Evolutionary conservation across 129 eudicot genomes (phyloP), one percentile per base, ranked within the genome.

Genomic region (Rutidosis leptorrhynchoides): DNA sequence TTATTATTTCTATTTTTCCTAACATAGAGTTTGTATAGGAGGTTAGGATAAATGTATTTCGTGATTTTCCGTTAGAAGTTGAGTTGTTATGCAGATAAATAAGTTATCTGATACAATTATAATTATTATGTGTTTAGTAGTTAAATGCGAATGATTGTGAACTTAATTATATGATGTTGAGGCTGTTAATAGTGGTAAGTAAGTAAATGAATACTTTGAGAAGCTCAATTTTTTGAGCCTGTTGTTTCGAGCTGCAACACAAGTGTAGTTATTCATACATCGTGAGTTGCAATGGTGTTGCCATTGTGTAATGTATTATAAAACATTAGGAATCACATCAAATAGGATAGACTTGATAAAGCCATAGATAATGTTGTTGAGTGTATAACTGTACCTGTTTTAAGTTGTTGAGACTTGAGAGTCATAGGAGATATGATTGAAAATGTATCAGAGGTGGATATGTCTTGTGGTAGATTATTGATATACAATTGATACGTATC

Each of bases 21-120:
- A n/a, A n/a, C n/a, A n/a, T n/a, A 46, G 97, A 91, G 70, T 91
- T 87, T 73, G 94, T 87, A 7, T 72, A 87, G 76, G 94, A 74
- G 74, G 81, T 92, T 29, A 83, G 91, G 3, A 12, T 74, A 9
- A 62, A 78, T 45, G 85, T 96, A 16, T 92, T 92, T 67, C 83
- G 75, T 57, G 95, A 87, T 76, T 92, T 92, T 59, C 98, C 95
- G 61, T 58, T 92, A 78, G 35, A 58, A 58, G 63, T 35, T 58
- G 32, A 40, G 46, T 40, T n/a, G n/a, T n/a, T 37, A 40, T 40
- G 15, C 45, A 37, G 45, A 4, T 37, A 37, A 40, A 10, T 40
- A 40, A 16, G 46, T 12, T 40, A 40, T 40, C 12, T 40, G n/a
- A 40, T 37, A n/a, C n/a, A n/a, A n/a, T n/a, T n/a, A 12, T 37